Percentiles rank a stretch among this genome's conserved stretches.
These are phyloP conservation scores for Magnolia officinalis DNA, from an alignment of 164 flowering plant genomes.

Conservation along the genomic window DNA sequence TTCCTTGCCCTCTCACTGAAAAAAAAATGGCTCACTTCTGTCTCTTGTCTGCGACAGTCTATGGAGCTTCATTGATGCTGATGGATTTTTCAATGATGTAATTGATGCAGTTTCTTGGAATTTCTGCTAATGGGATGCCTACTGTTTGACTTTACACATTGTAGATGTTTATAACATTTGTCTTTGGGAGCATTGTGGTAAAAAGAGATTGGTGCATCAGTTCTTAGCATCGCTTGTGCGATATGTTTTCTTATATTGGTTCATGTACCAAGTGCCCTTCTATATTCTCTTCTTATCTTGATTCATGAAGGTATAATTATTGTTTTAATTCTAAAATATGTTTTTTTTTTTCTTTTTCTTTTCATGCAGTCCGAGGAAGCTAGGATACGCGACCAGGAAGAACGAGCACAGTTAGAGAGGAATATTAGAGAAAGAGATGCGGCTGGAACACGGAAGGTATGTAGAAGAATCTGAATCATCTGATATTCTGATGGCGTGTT, in stretches of 20 bases:
- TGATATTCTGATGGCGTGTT: not conserved
- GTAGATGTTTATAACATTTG: too few relatives aligned
- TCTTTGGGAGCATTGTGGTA: too few relatives aligned
- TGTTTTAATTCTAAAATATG: constrained; percentile 4
- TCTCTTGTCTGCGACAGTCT: too few relatives aligned
- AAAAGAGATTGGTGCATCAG: too few relatives aligned
- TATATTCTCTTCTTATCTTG: not conserved
- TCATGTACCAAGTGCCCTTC: not conserved
- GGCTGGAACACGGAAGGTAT: constrained; percentile 80
- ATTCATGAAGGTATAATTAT: not conserved
- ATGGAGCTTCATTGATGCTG: too few relatives aligned
- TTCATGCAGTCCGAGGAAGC: constrained; percentile 78
- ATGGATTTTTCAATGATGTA: not conserved
- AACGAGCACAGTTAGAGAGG: constrained; percentile 75
- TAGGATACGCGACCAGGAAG: constrained; percentile 75
- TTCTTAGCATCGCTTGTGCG: too few relatives aligned
- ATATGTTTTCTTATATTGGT: not conserved
- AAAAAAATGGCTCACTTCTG: too few relatives aligned
- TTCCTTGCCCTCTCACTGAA: too few relatives aligned
- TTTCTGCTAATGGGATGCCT: not conserved
- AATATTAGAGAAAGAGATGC: constrained; percentile 80
- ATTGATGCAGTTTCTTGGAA: not conserved
- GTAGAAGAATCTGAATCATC: not conserved
- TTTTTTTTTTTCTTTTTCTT: constrained; percentile 5
- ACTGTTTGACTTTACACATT: too few relatives aligned